Evolutionary conservation across 768 basidiomycete genomes (phyloP), one percentile per base, ranked within the genome.

Genomic region (Amanita muscaria): DNA sequence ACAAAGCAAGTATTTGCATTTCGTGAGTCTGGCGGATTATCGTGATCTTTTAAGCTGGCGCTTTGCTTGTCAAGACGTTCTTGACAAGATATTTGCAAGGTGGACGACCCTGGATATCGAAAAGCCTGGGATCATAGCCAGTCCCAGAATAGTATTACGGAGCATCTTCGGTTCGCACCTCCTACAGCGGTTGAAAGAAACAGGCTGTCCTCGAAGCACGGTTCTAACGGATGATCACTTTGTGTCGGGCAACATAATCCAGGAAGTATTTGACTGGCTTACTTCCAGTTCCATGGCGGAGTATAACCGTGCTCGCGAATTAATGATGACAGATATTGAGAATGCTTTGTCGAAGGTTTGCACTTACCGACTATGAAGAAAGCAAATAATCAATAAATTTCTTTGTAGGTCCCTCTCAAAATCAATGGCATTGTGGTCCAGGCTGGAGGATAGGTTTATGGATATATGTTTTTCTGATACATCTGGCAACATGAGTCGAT

Each of bases 331-430:
- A 11, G 39, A 19, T 10, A 25, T 40, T 16, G 39, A 40, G 15
- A 22, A 29, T 15, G 39, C 23, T 27, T 14, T 24, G 38, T 39
- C 38, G 7, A 25, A 27, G 5, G 39, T 40, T 25, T 6, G 25
- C n/a, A 16, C n/a, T 5, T 5, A 4, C 4, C 14, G 11, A 14
- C 40, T 16, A 8, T 42, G 10, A 21, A 6, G 9, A 21, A 22
- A 18, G 19, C 18, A 29, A 22, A 19, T 15, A 11, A 12, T 21
- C 10, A 29, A n/a, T n/a, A 30, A 11, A 12, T 21, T 21, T n/a
- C n/a, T n/a, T 31, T 42, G 6, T 12, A 42, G 40, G 25, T 42
- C 22, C 40, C 40, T 42, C 9, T 31, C 14, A 29, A 42, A 21
- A 9, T 18, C 7, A 30, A 15, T 14, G 35, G 19, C 4, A 36